Evolutionary conservation across 2,329 filamentous ascomycete species (phyloP), one percentile per base, ranked within the genome.

Genomic region (Xylariaceae sp.): DNA sequence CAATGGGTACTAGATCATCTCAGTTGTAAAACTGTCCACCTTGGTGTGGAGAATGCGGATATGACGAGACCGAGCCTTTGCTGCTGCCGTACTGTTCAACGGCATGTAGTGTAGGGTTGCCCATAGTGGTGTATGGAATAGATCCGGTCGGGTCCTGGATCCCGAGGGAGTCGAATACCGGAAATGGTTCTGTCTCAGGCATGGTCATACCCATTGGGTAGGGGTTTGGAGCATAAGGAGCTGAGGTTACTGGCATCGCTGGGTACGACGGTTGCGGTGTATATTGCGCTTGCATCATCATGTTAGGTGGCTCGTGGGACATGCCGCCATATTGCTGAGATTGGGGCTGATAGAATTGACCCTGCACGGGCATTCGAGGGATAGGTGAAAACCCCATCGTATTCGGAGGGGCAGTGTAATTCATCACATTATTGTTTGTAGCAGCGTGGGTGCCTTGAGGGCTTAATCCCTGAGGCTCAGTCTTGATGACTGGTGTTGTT

Each of bases 1-100:
- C n/a, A 18, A 7, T 38, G 17, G 31, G 51, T 2, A 42, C 9
- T 14, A 19, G 45, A 11, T 16, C 34, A 45, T 49, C 48, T 63
- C 45, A 64, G 16, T 59, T 60, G 51, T 73, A 75, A 57, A 73
- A 75, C 16, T 47, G 51, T 17, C 63, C 61, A 12, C 63, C 66
- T 51, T 66, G 70, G 41, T 73, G 67, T 5, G 75, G 74, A 10
- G 75, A 76, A 41, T 69, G 72, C 2, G 64, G 60, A 53, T 71
- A 77, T 0, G 75, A 73, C 33, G 75, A 75, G 12, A 69, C 68
- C 2, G 73, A 75, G 6, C 74, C 73, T 10, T 56, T 53, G 34
- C 71, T 70, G 16, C 68, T 69, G 18, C 67, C 68, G 50, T 68
- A 77, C 31, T 71, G 71, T 17, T 70, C 63, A 14, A 63, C 58